These are phyloP conservation scores for Dictyostelium gargantuum DNA, from an alignment of 208 protist species.

Conservation along the genomic window DNA sequence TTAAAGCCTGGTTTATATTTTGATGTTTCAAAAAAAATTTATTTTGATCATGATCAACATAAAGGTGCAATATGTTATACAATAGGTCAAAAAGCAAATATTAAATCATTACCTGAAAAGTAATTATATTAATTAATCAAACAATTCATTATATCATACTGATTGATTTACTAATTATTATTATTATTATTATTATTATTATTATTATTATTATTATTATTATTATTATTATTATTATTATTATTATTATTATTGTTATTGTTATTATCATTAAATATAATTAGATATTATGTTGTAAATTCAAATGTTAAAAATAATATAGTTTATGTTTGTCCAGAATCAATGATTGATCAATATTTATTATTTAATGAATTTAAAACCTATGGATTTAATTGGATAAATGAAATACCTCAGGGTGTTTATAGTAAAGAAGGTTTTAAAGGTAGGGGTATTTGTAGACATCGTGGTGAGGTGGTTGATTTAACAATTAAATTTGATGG, in stretches of 20 bases:
- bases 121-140: too few relatives aligned
- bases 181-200: too few relatives aligned
- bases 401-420: not conserved
- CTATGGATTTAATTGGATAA: slow-evolving; percentile 6
- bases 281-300: not conserved
- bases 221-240: not conserved
- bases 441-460: not conserved
- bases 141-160: too few relatives aligned
- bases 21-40: not conserved
- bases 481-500: not conserved
- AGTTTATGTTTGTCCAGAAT: slow-evolving; percentile 56
- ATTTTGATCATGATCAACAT: not conserved
- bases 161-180: too few relatives aligned
- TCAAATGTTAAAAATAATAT: not conserved
- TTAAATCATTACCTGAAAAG: not conserved
- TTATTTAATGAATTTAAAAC: not conserved
- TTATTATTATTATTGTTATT: not conserved
- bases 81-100: slow-evolving; percentile 58
- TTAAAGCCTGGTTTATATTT: slow-evolving; percentile 15
- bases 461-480: not conserved
- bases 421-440: not conserved
- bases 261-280: too few relatives aligned
- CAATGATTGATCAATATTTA: not conserved
- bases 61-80: slow-evolving; percentile 49
- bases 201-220: too few relatives aligned